Evolutionary conservation across 2,329 filamentous ascomycete genomes (phyloP).

Genomic region (Bipolaris sorokiniana): DNA sequence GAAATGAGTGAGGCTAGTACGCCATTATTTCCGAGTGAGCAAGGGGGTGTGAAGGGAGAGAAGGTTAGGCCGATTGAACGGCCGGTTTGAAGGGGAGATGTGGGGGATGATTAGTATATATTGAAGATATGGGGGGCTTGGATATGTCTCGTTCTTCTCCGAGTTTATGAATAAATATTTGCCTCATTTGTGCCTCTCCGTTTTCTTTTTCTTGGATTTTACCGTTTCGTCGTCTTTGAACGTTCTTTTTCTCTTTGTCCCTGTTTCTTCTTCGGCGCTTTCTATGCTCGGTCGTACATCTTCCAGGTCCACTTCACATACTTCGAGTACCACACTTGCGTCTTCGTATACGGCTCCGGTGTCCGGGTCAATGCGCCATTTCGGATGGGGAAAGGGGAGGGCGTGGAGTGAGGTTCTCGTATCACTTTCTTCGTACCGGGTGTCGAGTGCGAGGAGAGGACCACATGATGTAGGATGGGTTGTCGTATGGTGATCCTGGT

Average conservation of each 20-base stretch:
- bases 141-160: too few species aligned
- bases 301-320: constrained; percentile 11
- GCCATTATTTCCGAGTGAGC: constrained; percentile 31
- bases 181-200: background rate
- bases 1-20: constrained; percentile 48
- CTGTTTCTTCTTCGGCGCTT: background rate
- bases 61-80: constrained; percentile 20
- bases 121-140: too few species aligned
- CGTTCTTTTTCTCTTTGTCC: background rate
- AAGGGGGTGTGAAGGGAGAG: background rate
- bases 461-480: background rate
- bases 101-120: background rate
- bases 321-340: constrained; percentile 18
- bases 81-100: constrained; percentile 7
- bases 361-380: constrained; percentile 16
- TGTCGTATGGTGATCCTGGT: background rate
- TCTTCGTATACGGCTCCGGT: constrained; percentile 15
- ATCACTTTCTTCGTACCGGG: constrained; percentile 16
- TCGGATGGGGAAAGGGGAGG: constrained; percentile 21
- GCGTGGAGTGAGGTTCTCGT: constrained; percentile 18
- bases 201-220: background rate
- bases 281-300: constrained; percentile 19
- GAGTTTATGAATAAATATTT: too few species aligned
- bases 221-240: background rate
- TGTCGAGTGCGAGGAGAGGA: constrained; percentile 4